These are phyloP conservation scores for Leccinum truebloodii DNA, from an alignment of 768 basidiomycete species.

Conservation along the genomic window DNA sequence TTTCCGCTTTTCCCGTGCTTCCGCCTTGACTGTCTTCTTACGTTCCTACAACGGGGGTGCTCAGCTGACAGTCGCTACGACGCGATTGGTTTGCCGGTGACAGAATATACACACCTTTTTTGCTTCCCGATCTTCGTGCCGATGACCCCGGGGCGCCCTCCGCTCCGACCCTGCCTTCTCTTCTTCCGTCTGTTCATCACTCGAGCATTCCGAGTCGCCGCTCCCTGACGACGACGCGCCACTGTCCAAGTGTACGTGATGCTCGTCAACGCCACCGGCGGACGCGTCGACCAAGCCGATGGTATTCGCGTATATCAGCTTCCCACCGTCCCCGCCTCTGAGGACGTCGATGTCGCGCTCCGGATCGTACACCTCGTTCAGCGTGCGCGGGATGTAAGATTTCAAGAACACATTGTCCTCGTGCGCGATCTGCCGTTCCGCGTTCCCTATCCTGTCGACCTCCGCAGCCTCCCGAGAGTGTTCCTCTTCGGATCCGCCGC, in stretches of 20 bases:
- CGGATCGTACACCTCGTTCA: conserved; percentile 93
- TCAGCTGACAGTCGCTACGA: neutral
- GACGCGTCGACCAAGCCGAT: conserved; percentile 70
- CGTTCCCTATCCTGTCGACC: conserved; percentile 13
- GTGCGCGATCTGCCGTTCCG: conserved; percentile 41
- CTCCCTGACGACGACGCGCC: conserved; percentile 22
- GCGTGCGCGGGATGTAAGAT: conserved; percentile 89
- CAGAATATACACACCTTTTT: conserved; percentile 66
- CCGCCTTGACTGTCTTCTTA: conserved; percentile 86
- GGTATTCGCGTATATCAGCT: conserved; percentile 84
- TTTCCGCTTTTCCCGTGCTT: conserved; percentile 85
- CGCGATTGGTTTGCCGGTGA: conserved; percentile 5
- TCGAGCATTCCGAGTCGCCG: conserved; percentile 30
- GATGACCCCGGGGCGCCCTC: conserved; percentile 77
- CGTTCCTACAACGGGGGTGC: conserved; percentile 64
- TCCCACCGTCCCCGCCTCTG: conserved; percentile 64
- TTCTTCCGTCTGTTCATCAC: conserved; percentile 37
- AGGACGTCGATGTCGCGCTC: conserved; percentile 87
- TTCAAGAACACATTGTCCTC: conserved; percentile 90
- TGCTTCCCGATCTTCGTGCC: conserved; percentile 87
- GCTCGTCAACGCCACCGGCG: neutral
- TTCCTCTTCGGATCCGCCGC: conserved; percentile 23
- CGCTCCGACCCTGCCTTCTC: conserved; percentile 43
- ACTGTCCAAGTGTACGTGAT: conserved; percentile 23
- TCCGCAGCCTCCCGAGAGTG: conserved; percentile 12